These are phyloP conservation scores for Udeniomyces megalosporus DNA, from an alignment of 768 basidiomycete genomes.

Conservation along the genomic window DNA sequence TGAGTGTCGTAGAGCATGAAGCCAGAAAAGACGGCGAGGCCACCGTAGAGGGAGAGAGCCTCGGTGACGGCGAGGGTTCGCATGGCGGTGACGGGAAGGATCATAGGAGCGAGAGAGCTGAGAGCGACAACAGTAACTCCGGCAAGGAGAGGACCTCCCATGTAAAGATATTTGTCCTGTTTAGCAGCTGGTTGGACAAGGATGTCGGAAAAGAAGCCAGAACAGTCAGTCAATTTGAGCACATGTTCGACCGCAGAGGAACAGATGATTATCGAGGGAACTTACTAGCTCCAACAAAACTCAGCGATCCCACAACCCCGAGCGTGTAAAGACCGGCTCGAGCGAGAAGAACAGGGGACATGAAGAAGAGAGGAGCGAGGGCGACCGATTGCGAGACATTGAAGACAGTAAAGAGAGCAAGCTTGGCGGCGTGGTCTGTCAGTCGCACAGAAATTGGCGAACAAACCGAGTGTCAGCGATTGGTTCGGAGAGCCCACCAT, in stretches of 20 bases:
- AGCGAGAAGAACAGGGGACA: slow-evolving; percentile 66
- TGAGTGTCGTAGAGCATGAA: slow-evolving; percentile 80
- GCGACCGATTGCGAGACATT: slow-evolving; percentile 74
- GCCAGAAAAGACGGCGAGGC: slow-evolving; percentile 70
- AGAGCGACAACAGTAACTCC: slow-evolving; percentile 78
- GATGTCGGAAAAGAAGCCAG: no score
- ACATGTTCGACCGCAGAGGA: no score
- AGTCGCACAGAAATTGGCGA: no score
- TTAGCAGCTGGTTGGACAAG: no score
- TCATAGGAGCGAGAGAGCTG: slow-evolving; percentile 73
- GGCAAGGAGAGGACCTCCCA: slow-evolving; percentile 74
- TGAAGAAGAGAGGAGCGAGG: slow-evolving; percentile 74
- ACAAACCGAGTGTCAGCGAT: no score
- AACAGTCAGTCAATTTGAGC: no score
- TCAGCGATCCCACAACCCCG: slow-evolving; percentile 63
- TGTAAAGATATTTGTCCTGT: slow-evolving; percentile 70
- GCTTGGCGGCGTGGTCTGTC: slow-evolving; percentile 1
- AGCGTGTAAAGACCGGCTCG: slow-evolving; percentile 71
- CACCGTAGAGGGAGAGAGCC: slow-evolving; percentile 66
- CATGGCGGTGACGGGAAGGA: slow-evolving; percentile 57
- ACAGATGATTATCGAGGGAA: no score
- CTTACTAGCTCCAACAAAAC: slow-evolving; percentile 79
- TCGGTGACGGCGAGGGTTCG: slow-evolving; percentile 62
- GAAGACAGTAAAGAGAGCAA: slow-evolving; percentile 37
- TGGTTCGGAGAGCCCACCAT: no score